These are phyloP conservation scores for Pseudogymnoascus sp. DNA, from an alignment of 2,329 filamentous ascomycete species.

Conservation along the genomic window DNA sequence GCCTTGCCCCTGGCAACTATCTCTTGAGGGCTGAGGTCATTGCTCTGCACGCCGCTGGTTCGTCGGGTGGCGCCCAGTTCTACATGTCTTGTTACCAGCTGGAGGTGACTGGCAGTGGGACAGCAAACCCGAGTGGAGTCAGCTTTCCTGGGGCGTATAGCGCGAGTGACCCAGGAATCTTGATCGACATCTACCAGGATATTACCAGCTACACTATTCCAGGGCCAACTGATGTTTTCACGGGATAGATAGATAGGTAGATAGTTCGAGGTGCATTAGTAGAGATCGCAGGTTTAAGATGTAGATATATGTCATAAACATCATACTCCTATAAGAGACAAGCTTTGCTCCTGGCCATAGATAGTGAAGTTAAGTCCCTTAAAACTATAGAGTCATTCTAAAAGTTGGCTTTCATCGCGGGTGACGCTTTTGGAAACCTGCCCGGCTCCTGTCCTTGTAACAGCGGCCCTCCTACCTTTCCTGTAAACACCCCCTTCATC, in stretches of 20 bases:
- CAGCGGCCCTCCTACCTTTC: background rate
- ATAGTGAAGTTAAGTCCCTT: background rate
- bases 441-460: background rate
- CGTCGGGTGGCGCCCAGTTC: constrained; percentile 30
- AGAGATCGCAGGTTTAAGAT: background rate
- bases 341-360: background rate
- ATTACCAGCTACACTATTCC: constrained; percentile 32
- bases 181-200: constrained; percentile 37
- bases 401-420: background rate
- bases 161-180: constrained; percentile 38
- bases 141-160: constrained; percentile 41
- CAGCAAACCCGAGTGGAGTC: constrained; percentile 33
- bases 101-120: constrained; percentile 35
- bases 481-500: background rate
- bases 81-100: constrained; percentile 36
- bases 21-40: constrained; percentile 46
- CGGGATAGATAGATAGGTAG: constrained; percentile 9
- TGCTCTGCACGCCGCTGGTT: constrained; percentile 42
- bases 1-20: constrained; percentile 45
- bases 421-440: background rate
- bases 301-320: background rate
- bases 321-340: background rate
- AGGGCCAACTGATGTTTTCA: constrained; percentile 28
- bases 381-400: background rate
- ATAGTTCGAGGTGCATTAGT: background rate